These are phyloP conservation scores for Cryphonectria nitschkei DNA, from an alignment of 2,329 filamentous ascomycete species.

Conservation along the genomic window DNA sequence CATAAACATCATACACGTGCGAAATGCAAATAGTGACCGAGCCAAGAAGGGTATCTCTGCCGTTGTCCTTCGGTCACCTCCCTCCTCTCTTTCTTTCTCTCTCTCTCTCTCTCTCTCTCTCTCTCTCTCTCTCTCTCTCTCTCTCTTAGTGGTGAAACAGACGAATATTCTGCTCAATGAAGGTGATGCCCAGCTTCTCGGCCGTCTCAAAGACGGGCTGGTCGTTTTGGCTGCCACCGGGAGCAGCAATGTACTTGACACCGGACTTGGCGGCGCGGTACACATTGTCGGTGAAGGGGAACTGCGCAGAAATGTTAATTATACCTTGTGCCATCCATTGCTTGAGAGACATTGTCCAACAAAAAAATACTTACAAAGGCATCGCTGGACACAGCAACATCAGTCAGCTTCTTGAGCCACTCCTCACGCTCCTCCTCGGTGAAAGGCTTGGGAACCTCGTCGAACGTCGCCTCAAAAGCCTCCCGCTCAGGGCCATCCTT, in stretches of 20 bases:
- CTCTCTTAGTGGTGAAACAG: conserved; percentile 87
- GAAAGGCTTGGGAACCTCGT: conserved; percentile 83
- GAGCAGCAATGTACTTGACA: conserved; percentile 94
- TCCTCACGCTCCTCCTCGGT: conserved; percentile 80
- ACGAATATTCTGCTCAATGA: conserved; percentile 91
- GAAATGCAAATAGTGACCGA: conserved; percentile 25
- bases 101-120: conserved; percentile 30
- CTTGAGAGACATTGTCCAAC: not conserved
- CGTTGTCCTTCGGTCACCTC: not conserved
- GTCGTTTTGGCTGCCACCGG: conserved; percentile 88
- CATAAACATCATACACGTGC: conserved; percentile 22
- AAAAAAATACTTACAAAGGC: conserved; percentile 70
- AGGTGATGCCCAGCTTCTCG: conserved; percentile 88
- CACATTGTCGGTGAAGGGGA: conserved; percentile 98
- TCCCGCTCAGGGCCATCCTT: conserved; percentile 81
- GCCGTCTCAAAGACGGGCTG: conserved; percentile 82
- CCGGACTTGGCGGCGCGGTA: conserved; percentile 88
- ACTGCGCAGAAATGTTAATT: conserved; percentile 55
- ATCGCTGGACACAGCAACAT: conserved; percentile 89
- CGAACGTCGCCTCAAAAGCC: conserved; percentile 87
- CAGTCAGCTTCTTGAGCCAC: conserved; percentile 81
- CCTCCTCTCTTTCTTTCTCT: conserved; percentile 19
- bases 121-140: conserved; percentile 22
- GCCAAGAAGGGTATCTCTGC: conserved; percentile 26
- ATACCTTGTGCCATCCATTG: conserved; percentile 14